Conservation (phyloP, 768 basidiomycete genomes). For the Boletus subcaerulescens region DNA sequence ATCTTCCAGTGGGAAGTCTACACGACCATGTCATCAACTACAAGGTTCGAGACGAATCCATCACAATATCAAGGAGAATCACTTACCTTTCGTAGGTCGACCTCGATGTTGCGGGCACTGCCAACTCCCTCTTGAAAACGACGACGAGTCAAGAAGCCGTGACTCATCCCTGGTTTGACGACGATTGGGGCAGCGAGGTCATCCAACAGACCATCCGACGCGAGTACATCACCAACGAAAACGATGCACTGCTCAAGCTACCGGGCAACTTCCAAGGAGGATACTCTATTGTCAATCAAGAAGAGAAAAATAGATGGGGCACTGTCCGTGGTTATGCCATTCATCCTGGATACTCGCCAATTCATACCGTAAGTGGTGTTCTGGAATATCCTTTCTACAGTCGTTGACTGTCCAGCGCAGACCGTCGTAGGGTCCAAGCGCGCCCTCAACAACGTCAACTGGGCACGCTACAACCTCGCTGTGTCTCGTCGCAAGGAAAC, state of each 20-base stretch:
- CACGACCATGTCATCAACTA: constrained; percentile 70
- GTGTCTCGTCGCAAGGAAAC: constrained; percentile 58
- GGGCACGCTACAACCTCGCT: constrained; percentile 62
- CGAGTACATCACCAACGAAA: constrained; percentile 49
- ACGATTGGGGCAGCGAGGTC: constrained; percentile 54
- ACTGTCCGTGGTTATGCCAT: constrained; percentile 57
- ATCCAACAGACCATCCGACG: constrained; percentile 52
- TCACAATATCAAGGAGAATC: not conserved
- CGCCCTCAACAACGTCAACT: constrained; percentile 58
- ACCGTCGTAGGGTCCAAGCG: constrained; percentile 59
- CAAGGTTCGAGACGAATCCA: constrained; percentile 35
- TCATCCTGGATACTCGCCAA: constrained; percentile 55
- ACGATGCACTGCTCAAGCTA: constrained; percentile 49
- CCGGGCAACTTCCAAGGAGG: constrained; percentile 55
- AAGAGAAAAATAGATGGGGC: constrained; percentile 54
- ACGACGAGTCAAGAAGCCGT: constrained; percentile 49
- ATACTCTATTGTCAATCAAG: constrained; percentile 55
- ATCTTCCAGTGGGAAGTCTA: constrained; percentile 53
- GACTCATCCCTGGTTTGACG: constrained; percentile 53
- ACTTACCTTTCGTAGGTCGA: constrained; percentile 44
- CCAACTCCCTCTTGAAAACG: constrained; percentile 54
- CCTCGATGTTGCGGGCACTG: constrained; percentile 57
- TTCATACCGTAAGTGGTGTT: constrained; percentile 41
- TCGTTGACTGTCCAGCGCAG: constrained; percentile 27
- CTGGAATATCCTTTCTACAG: not conserved